Percentiles rank a stretch among this genome's conserved stretches.
Conservation (phyloP, 2,329 filamentous ascomycete species). For the Fusarium sp. region DNA sequence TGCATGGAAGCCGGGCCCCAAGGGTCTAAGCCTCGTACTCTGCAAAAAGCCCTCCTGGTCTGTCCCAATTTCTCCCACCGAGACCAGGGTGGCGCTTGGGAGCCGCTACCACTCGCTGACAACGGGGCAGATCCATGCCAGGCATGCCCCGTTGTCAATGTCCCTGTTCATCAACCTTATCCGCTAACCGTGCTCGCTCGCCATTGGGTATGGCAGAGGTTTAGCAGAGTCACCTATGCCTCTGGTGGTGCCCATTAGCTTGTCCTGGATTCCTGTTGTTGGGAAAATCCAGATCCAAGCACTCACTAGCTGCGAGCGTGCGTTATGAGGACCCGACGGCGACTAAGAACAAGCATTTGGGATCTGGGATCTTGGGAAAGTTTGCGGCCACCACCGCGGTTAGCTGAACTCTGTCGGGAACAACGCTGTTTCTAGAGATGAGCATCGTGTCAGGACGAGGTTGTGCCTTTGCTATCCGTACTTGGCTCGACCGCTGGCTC, state of each 20-base stretch:
- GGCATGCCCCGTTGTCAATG: conserved; percentile 23
- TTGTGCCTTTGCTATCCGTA: background rate
- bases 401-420: conserved; percentile 5
- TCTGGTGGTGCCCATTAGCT: background rate
- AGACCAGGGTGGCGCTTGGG: conserved; percentile 26
- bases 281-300: conserved; percentile 35
- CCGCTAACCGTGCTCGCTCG: conserved; percentile 1
- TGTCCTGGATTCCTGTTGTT: conserved; percentile 22
- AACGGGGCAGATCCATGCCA: conserved; percentile 36
- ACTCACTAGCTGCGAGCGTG: conserved; percentile 1
- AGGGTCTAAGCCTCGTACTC: conserved; percentile 46
- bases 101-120: conserved; percentile 23
- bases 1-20: conserved; percentile 42
- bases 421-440: conserved; percentile 12
- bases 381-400: conserved; percentile 11
- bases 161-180: conserved; percentile 38
- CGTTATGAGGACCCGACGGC: conserved; percentile 16
- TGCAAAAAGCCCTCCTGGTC: conserved; percentile 43
- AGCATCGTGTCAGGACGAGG: conserved; percentile 10
- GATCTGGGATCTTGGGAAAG: conserved; percentile 9
- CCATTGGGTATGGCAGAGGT: conserved; percentile 26
- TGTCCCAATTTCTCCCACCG: conserved; percentile 27
- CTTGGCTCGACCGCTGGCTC: background rate
- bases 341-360: conserved; percentile 4
- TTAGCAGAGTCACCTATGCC: conserved; percentile 10